Evolutionary conservation across 2,329 filamentous ascomycete species (phyloP).

Genomic region (Claviceps monticola): DNA sequence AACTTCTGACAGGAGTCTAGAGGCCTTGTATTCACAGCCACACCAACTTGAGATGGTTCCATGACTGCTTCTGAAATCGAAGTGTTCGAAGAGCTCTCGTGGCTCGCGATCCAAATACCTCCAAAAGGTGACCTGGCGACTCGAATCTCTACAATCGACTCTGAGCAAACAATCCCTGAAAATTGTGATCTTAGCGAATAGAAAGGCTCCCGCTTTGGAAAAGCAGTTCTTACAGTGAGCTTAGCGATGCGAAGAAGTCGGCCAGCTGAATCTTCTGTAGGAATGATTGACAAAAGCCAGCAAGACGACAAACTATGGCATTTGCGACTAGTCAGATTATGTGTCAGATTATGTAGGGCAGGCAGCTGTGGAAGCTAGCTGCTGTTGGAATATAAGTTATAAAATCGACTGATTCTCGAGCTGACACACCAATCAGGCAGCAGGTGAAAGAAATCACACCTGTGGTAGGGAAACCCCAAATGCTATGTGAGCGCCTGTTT

Average conservation of each 20-base stretch:
- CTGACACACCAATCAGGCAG: background rate
- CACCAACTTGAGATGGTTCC: background rate
- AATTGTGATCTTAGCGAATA: background rate
- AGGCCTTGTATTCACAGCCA: background rate
- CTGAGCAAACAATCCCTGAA: background rate
- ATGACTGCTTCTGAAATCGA: background rate
- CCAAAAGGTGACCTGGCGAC: background rate
- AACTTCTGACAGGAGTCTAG: background rate
- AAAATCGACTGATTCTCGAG: too few relatives aligned
- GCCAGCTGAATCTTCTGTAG: background rate
- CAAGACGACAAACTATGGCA: background rate
- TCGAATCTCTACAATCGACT: background rate
- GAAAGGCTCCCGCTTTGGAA: background rate
- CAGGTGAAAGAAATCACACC: background rate
- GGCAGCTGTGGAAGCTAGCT: background rate
- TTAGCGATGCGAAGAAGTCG: background rate
- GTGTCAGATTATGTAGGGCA: background rate
- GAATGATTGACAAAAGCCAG: background rate
- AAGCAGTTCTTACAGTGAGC: background rate
- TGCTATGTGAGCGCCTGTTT: background rate
- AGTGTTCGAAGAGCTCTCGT: background rate
- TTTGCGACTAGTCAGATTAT: background rate
- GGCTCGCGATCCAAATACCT: background rate
- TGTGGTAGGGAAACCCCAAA: background rate
- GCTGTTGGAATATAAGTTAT: background rate